These are phyloP conservation scores for Alternaria arbusti DNA, from an alignment of 2,329 filamentous ascomycete genomes.

Conservation along the genomic window DNA sequence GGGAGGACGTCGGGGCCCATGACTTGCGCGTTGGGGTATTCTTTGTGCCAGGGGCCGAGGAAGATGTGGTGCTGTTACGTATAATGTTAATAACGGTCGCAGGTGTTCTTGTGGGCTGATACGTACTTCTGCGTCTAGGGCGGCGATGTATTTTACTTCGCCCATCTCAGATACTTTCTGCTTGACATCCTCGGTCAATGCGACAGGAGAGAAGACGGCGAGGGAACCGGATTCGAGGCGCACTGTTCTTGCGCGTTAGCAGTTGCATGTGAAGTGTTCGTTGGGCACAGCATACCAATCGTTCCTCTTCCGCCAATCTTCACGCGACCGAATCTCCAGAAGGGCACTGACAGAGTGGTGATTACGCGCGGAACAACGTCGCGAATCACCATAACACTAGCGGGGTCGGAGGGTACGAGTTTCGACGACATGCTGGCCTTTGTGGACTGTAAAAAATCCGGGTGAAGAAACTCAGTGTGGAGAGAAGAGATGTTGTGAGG, in stretches of 20 bases:
- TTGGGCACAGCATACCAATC: conserved; percentile 63
- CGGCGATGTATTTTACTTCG: conserved; percentile 81
- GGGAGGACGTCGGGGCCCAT: conserved; percentile 83
- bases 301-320: conserved; percentile 89
- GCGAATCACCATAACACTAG: conserved; percentile 88
- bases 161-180: conserved; percentile 65
- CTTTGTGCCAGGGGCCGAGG: conserved; percentile 80
- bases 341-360: conserved; percentile 81
- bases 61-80: conserved; percentile 83
- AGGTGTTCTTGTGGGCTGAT: not conserved
- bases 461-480: not conserved
- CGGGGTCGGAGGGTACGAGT: conserved; percentile 66
- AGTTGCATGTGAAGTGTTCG: not conserved
- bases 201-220: conserved; percentile 90
- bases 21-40: conserved; percentile 78
- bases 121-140: conserved; percentile 75
- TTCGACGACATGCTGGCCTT: conserved; percentile 44
- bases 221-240: conserved; percentile 78
- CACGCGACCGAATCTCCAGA: conserved; percentile 77
- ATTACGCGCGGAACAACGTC: conserved; percentile 76
- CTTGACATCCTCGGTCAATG: conserved; percentile 77
- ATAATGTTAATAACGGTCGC: not conserved
- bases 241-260: conserved; percentile 58
- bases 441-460: not conserved
- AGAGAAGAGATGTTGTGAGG: not conserved